Percentiles rank a stretch among this genome's conserved stretches.
phyloP scores from a whole-genome alignment of 306 rosid genomes.

The Luffa acutangula region DNA sequence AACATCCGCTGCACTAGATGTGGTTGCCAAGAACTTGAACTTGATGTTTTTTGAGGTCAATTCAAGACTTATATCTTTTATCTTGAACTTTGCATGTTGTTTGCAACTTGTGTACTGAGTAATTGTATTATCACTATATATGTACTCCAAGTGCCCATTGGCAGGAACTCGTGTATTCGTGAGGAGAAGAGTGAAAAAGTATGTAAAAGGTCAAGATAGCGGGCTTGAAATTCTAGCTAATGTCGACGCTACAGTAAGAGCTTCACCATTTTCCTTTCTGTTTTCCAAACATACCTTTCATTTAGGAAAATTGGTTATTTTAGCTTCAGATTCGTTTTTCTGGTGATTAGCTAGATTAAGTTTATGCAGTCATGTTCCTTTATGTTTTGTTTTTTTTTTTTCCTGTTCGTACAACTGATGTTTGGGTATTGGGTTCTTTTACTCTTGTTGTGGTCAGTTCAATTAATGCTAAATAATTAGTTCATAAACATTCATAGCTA shows the following conservation, averaged over 20 bases:
- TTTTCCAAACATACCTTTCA: not conserved
- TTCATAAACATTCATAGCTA: not conserved
- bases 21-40: constrained; percentile 84
- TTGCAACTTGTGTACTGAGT: not conserved
- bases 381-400: not conserved
- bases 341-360: not conserved
- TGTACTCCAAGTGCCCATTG: constrained; percentile 71
- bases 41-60: constrained; percentile 91
- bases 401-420: not conserved
- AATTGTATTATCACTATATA: constrained; percentile 10
- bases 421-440: not conserved
- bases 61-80: not conserved
- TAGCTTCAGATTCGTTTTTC: not conserved
- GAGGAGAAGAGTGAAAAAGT: constrained; percentile 47
- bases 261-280: not conserved
- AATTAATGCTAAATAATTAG: not conserved
- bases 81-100: not conserved
- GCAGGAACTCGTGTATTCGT: constrained; percentile 55
- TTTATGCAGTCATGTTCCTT: not conserved
- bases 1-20: constrained; percentile 99
- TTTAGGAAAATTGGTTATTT: not conserved
- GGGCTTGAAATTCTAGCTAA: constrained; percentile 10
- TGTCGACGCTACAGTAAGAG: constrained; percentile 23
- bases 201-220: constrained; percentile 6
- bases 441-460: not conserved